Base-by-base conservation (phyloP, 345 rosid genomes). In the Melastoma malabathricum region DNA sequence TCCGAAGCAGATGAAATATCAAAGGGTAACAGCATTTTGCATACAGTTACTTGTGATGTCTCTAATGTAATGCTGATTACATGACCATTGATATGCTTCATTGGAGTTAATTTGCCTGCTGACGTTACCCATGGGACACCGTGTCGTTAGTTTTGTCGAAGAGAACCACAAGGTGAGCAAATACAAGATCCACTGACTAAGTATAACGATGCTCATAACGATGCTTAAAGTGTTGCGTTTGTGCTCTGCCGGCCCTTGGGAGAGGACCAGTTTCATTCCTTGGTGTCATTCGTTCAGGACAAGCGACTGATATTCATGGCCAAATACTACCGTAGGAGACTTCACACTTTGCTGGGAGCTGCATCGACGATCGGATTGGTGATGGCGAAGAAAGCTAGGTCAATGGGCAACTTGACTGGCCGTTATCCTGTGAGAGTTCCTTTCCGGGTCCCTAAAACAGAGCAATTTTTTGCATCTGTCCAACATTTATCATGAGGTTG, bases 241-340 rank as follows among this genome's bases (percentile, higher is more conserved):
- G 25, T 22, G 25, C 25, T 22, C 25, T 22, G 25, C 25, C 25
- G 25, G 25, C 25, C 25, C 6, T 6, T n/a, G 29, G 29, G n/a
- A 17, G 29, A 55, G 49, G 4, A 16, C 14, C 7, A 2, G 4
- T 23, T 25, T 2, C 16, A n/a, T 39, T 17, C 15, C 19, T 23
- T 47, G 15, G 25, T 6, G 15, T 23, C 3, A 3, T 8, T n/a
- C n/a, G 1, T 2, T 12, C 43, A 90, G 96, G 76, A 90, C 44
- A 78, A 80, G 65, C 70, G 47, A 61, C 72, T 76, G 72, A 86
- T 86, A 59, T 90, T 90, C 77, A 80, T 79, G 98, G 98, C 92
- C 20, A 90, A 86, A 73, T 90, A 90, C 58, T 83, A 79, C 20
- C 83, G 98, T 57, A 90, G 86, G 61, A 73, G 89, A 67, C 69